Base-by-base conservation (phyloP, 257 asterid species). In the Salvia rosmarinus region DNA sequence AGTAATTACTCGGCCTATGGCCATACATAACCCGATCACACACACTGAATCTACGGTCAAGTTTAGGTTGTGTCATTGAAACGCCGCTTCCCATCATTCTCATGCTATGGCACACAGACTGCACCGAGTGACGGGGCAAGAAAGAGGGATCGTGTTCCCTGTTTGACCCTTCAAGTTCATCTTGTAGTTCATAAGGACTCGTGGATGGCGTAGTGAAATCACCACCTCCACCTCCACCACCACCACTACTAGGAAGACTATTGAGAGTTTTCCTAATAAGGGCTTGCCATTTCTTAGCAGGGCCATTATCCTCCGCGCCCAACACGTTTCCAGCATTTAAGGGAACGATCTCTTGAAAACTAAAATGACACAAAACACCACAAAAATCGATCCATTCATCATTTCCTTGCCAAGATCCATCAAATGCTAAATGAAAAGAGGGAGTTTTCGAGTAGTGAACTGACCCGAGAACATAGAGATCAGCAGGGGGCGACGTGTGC, bases 291-390 rank as follows among this genome's bases (percentile, higher is more conserved):
- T 94, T 94, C 74, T 82, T 82, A 25, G 98, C 98, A 1, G 99
- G 99, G 32, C 96, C 99, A 34, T 88, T 89, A 73, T 94, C 99
- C 73, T 94, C 99, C 35, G 96, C 83, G 23, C 96, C 97, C 82
- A 94, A 77, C 16, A 94, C 97, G 70, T 94, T 94, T 51, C 98
- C 98, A 21, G 97, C 99, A 75, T 89, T 94, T 43, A 94, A 69
- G 56, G 99, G 99, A 65, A 94, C 99, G 34, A 94, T 91, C 76
- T 94, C 99, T 81, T 94, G 99, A 83, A 94, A 94, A 82, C 99
- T 94, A 66, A 64, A 72, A 46, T 19, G 49, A n/a, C 5, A 46
- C 13, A 28, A 35, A 51, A 64, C 4, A 28, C 2, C 12, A 17
- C n/a, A n/a, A n/a, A n/a, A n/a, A n/a, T 23, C 50, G 13, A n/a